phyloP scores from a whole-genome alignment of 495 filamentous ascomycete species.

The Neurospora sp. region DNA sequence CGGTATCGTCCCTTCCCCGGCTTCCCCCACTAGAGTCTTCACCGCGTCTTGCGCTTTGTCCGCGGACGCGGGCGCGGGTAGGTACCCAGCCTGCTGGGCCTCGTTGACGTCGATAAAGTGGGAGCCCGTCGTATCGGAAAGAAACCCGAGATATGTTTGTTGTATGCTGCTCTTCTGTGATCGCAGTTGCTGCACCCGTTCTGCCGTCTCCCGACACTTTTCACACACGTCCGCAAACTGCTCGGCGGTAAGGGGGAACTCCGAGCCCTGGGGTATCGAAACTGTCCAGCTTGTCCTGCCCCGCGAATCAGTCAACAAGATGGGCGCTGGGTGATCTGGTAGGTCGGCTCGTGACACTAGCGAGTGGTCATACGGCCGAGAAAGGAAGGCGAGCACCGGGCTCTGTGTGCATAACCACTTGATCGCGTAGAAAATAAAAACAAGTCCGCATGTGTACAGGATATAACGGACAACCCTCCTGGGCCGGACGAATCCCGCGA shows the following conservation, averaged over 20 bases:
- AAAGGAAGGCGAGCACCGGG: constrained; percentile 16
- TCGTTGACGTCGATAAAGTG: constrained; percentile 60
- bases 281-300: constrained; percentile 59
- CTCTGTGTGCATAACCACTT: constrained; percentile 13
- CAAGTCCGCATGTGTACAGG: constrained; percentile 30
- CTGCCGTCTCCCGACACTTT: constrained; percentile 45
- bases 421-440: constrained; percentile 27
- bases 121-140: constrained; percentile 46
- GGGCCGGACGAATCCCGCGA: constrained; percentile 26
- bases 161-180: constrained; percentile 27
- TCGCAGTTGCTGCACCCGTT: constrained; percentile 37
- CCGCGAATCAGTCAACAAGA: constrained; percentile 46
- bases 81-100: constrained; percentile 46
- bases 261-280: constrained; percentile 47
- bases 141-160: constrained; percentile 40
- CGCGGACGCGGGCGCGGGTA: constrained; percentile 27
- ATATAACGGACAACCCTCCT: constrained; percentile 39
- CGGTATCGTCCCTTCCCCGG: constrained; percentile 20
- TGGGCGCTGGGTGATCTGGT: constrained; percentile 47
- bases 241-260: constrained; percentile 47
- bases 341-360: constrained; percentile 41
- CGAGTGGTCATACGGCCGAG: constrained; percentile 28
- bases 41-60: constrained; percentile 13
- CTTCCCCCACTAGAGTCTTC: constrained; percentile 26
- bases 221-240: constrained; percentile 53